These are phyloP conservation scores for Fusarium nygamai DNA, from an alignment of 2,329 filamentous ascomycete species.

Conservation along the genomic window DNA sequence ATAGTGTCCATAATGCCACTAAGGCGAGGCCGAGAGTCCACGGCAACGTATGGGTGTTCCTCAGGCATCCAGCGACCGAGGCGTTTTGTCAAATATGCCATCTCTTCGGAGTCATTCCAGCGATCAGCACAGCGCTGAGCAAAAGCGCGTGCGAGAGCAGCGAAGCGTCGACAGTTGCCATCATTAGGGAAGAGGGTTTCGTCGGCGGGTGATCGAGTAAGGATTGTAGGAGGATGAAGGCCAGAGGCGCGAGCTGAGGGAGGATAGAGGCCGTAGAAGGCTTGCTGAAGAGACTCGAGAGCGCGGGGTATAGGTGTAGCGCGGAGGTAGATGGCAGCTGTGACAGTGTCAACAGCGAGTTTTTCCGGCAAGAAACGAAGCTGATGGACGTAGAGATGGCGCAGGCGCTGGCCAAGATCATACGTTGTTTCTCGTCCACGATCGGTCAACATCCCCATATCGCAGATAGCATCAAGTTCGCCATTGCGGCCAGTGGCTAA, in stretches of 20 bases:
- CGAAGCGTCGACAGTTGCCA: slow-evolving; percentile 76
- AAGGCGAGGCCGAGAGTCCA: slow-evolving; percentile 85
- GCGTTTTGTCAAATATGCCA: slow-evolving; percentile 81
- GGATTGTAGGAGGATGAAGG: slow-evolving; percentile 71
- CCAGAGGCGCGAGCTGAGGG: slow-evolving; percentile 52
- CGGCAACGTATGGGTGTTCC: slow-evolving; percentile 72
- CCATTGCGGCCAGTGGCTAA: slow-evolving; percentile 74
- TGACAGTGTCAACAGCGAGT: slow-evolving; percentile 62
- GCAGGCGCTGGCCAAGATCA: slow-evolving; percentile 72
- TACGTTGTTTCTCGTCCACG: slow-evolving; percentile 77
- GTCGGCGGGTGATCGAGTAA: slow-evolving; percentile 71
- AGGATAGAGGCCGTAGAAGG: slow-evolving; percentile 80
- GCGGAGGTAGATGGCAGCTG: slow-evolving; percentile 75
- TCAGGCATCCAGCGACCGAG: slow-evolving; percentile 89
- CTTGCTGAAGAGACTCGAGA: slow-evolving; percentile 80
- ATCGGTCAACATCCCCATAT: slow-evolving; percentile 80
- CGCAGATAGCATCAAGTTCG: slow-evolving; percentile 84
- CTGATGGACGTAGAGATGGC: slow-evolving; percentile 78
- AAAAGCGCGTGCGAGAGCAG: slow-evolving; percentile 74
- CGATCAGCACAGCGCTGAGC: slow-evolving; percentile 75
- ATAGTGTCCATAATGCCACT: slow-evolving; percentile 95
- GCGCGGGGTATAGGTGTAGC: slow-evolving; percentile 79
- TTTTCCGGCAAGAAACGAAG: slow-evolving; percentile 73
- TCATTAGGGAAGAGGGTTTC: slow-evolving; percentile 87
- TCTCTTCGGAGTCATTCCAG: slow-evolving; percentile 82